Percentiles rank a stretch among this genome's conserved stretches.
These are phyloP conservation scores for Mucor piriformis DNA, from an alignment of 371 early-diverging fungal genomes.

Conservation along the genomic window DNA sequence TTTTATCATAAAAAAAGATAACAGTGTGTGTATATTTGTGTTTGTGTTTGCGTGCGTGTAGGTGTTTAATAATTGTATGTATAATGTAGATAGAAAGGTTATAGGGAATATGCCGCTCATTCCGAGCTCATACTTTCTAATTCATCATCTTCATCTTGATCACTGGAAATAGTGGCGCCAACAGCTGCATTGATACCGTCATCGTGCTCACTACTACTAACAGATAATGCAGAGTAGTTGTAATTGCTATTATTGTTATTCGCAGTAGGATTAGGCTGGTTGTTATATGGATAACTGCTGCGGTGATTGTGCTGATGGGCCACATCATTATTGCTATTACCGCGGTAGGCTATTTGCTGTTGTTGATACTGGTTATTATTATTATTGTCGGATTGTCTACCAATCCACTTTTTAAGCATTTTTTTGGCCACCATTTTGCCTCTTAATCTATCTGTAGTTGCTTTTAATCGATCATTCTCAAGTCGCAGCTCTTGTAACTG, in stretches of 20 bases:
- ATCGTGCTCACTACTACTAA: constrained; percentile 17
- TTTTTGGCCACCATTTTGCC: constrained; percentile 63
- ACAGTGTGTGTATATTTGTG: neutral
- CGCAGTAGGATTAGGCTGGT: neutral
- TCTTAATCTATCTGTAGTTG: constrained; percentile 53
- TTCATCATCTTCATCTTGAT: constrained; percentile 28
- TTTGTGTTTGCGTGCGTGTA: neutral
- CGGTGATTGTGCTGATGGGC: neutral
- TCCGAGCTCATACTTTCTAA: constrained; percentile 26
- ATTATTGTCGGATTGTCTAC: constrained; percentile 15
- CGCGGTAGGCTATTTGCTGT: neutral
- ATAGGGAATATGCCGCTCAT: neutral
- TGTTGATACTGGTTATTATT: constrained; percentile 1
- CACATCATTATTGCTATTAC: constrained; percentile 1
- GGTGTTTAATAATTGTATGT: neutral
- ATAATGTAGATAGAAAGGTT: neutral
- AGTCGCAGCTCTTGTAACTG: constrained; percentile 55
- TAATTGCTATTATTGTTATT: constrained; percentile 8
- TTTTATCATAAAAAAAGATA: neutral
- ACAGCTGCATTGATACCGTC: constrained; percentile 12
- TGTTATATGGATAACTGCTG: neutral
- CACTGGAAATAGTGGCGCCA: constrained; percentile 6
- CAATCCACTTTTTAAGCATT: constrained; percentile 59
- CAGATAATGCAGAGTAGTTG: constrained; percentile 20
- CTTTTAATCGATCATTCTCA: constrained; percentile 56